phyloP scores from a whole-genome alignment of 2,329 filamentous ascomycete genomes.

The Epichloe coenophiala region DNA sequence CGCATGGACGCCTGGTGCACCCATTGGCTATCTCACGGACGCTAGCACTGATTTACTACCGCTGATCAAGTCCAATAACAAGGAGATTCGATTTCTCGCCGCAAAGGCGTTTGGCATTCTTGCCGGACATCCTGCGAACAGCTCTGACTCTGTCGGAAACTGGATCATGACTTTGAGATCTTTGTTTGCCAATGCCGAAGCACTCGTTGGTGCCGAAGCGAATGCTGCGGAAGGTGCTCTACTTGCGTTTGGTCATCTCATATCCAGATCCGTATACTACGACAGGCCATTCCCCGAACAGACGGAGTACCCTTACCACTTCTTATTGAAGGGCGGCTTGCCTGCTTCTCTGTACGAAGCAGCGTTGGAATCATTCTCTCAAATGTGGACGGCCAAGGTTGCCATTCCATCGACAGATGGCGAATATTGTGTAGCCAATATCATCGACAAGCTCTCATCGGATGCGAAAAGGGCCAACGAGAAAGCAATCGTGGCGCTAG shows the following conservation, averaged over 20 bases:
- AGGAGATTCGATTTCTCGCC: slow-evolving; percentile 50
- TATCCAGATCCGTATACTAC: slow-evolving; percentile 33
- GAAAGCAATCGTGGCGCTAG: slow-evolving; percentile 67
- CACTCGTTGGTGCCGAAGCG: slow-evolving; percentile 28
- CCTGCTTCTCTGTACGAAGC: slow-evolving; percentile 27
- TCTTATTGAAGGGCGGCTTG: slow-evolving; percentile 19
- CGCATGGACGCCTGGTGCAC: slow-evolving; percentile 34
- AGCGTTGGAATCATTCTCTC: slow-evolving; percentile 29
- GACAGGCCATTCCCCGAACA: slow-evolving; percentile 15
- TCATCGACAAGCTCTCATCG: slow-evolving; percentile 49
- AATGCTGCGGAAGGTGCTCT: slow-evolving; percentile 34
- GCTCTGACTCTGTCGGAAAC: slow-evolving; percentile 17
- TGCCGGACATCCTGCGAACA: slow-evolving; percentile 46
- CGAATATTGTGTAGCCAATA: slow-evolving; percentile 20
- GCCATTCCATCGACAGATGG: slow-evolving; percentile 19
- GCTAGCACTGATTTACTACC: slow-evolving; percentile 40
- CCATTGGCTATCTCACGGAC: slow-evolving; percentile 34
- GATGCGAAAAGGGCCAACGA: slow-evolving; percentile 72
- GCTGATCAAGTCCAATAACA: slow-evolving; percentile 58
- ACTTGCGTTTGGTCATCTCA: slow-evolving; percentile 29
- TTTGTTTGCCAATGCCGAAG: slow-evolving; percentile 31
- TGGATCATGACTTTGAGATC: slow-evolving; percentile 20
- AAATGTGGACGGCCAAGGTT: slow-evolving; percentile 33
- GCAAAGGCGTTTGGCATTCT: slow-evolving; percentile 66
- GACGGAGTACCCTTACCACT: slow-evolving; percentile 15